Evolutionary conservation across 164 flowering plant species (phyloP), one percentile per base, ranked within the genome.

Genomic region (Nymphaea thermarum): DNA sequence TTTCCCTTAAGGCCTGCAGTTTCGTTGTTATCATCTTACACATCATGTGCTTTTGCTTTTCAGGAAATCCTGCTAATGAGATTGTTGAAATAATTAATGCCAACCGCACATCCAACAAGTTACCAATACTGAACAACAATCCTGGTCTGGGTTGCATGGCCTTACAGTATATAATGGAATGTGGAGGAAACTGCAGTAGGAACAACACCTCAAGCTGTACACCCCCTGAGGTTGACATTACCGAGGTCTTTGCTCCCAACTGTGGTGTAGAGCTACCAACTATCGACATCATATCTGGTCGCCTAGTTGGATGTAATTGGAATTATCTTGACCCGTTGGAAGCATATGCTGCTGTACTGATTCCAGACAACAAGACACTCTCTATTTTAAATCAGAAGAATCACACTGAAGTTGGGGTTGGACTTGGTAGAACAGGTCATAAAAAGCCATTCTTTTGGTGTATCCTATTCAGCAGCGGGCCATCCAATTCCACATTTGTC

Each of bases 231-330:
- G 93, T 83, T 65, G 88, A 89, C 72, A 87, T 89, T 77, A 84
- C 87, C 41, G 85, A 89, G 74, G 73, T 92, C 51, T 92, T 86
- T 73, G 96, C 96, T 63, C 98, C 98, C 66, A 82, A 92, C 67
- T 92, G 96, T 63, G 98, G 98, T 0, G 87, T 92, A n/a, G 98
- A 92, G 74, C 85, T 92, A 15, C 94, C 98, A 6, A 92, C 96
- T 25, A 79, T 88, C 43, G 85, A 78, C 65, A 78, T 80, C 68
- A 77, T 92, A 67, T 82, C 96, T 0, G 93, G 87, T 42, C 81
- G 73, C 64, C 77, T 90, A 16, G 74, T 84, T 6, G 91, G 89
- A 4, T 89, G 98, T 65, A 82, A 79, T 6, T 79, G 83, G 5
- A 84, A 82, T 68, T 83, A 88, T 71, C 71, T 87, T 11, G 73